A percentile compares a stretch with the other conserved stretches of the same genome.
phyloP scores from a whole-genome alignment of 768 basidiomycete genomes.

The Auricularia heimuer region DNA sequence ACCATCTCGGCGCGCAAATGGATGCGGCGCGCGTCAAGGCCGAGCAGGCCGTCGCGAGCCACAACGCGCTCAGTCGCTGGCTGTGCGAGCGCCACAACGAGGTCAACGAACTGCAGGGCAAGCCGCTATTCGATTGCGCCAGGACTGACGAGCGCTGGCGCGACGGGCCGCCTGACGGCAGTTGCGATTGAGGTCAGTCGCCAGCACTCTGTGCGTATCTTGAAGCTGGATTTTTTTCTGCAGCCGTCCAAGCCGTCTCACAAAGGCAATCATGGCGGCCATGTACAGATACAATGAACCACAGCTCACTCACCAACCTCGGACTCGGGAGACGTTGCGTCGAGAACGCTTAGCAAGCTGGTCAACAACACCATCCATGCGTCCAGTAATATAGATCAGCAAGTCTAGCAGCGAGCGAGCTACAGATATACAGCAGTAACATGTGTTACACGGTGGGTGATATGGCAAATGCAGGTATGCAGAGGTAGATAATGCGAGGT shows the following conservation, averaged over 20 bases:
- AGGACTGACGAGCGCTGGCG: conserved; percentile 86
- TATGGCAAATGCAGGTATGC: neutral
- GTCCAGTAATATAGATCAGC: neutral
- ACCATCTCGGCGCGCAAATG: conserved; percentile 69
- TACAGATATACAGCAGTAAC: neutral
- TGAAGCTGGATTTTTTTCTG: too few species aligned
- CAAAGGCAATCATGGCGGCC: too few species aligned
- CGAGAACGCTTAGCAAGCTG: too few species aligned
- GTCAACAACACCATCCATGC: neutral
- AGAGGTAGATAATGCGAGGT: neutral
- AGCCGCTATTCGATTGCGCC: conserved; percentile 70
- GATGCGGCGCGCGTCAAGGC: neutral
- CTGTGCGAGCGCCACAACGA: conserved; percentile 89
- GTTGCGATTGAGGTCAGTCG: conserved; percentile 53
- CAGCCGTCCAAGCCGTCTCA: too few species aligned
- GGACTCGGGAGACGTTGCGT: too few species aligned
- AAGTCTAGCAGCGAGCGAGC: neutral
- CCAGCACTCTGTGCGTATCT: too few species aligned
- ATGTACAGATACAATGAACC: too few species aligned
- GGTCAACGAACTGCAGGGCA: conserved; percentile 81
- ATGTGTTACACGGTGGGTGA: neutral
- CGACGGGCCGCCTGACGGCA: conserved; percentile 80
- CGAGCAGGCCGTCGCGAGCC: neutral
- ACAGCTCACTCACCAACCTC: too few species aligned
- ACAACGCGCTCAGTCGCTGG: conserved; percentile 60